Conservation (phyloP, 345 rosid genomes). For the Theobroma cacao region DNA sequence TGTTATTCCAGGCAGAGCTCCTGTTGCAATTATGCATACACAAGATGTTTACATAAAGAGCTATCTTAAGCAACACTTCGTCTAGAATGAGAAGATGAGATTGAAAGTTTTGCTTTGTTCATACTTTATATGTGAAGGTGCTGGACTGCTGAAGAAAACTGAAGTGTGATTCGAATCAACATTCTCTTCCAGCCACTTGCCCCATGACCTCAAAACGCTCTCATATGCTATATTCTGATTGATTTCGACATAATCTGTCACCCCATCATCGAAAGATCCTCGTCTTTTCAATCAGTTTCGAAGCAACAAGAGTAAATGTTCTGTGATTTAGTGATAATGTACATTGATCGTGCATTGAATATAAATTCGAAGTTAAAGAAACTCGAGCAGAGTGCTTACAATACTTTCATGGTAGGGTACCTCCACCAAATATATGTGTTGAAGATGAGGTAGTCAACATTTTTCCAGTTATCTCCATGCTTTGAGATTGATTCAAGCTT, state of each 20-base stretch:
- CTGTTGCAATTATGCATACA: constrained; percentile 31
- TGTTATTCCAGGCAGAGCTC: constrained; percentile 67
- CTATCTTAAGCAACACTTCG: background rate
- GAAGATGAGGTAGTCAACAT: constrained; percentile 49
- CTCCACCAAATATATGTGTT: constrained; percentile 74
- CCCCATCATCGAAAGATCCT: constrained; percentile 53
- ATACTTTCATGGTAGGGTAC: constrained; percentile 40
- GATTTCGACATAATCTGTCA: constrained; percentile 54
- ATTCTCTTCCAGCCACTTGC: constrained; percentile 65
- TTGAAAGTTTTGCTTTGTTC: background rate
- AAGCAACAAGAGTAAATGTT: background rate
- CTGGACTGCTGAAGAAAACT: constrained; percentile 79
- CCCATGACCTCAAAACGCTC: constrained; percentile 63
- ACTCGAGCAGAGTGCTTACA: constrained; percentile 35
- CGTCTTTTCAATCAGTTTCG: constrained; percentile 31
- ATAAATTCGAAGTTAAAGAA: no score
- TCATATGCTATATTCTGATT: constrained; percentile 40
- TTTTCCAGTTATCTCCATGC: constrained; percentile 57
- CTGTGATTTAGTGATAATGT: no score
- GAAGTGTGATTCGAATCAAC: constrained; percentile 52
- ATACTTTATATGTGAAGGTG: constrained; percentile 75
- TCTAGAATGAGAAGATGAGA: background rate
- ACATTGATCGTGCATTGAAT: no score
- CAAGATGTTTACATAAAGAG: no score
- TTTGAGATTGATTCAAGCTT: constrained; percentile 54